Base-by-base conservation (phyloP, 1,284 basidiomycete genomes). In the Ustilago cynodontis region DNA sequence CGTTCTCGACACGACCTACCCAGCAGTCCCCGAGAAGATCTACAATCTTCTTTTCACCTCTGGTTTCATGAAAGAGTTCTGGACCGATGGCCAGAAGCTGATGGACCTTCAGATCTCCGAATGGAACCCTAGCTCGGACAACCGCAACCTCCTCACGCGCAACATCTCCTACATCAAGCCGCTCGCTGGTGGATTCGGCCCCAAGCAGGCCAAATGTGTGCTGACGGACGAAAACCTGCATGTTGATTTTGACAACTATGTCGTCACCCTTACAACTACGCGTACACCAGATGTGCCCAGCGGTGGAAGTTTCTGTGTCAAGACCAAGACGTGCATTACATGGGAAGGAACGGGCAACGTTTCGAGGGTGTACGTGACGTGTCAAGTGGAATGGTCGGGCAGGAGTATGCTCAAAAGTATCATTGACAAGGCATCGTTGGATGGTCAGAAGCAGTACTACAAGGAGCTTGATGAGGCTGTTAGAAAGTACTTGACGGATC, bases 121-220 rank as follows among this genome's bases (percentile, higher is more conserved):
- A 39, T 85, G 84, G 84, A 59, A 53, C 14, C 80, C 82, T 9
- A 81, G 86, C 0, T 88, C 90, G 0, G 90, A 89, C n/a, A 90
- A 91, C 45, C 67, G 79, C 89, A 91, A 70, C 89, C 93, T 74
- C 53, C 90, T 97, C 2, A 88, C 91, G 20, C 90, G 96, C 16
- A 92, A 93, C 70, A 94, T 96, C 90, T 93, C 93, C 22, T 99
- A 98, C 87, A 95, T 98, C 87, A 98, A 97, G 86, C 95, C 95
- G 0, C 88, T 99, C 45, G 91, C 90, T 71, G 95, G 90, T 0
- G 91, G 91, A 41, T 91, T 99, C 35, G 96, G 96, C 0, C 96
- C 96, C 1, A 96, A 92, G 86, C 93, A 94, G 86, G 95, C 96
- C 11, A 96, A 95, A 85, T 99, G 97, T 87, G 91, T 96, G 86